Percentiles rank a stretch among this genome's conserved stretches.
phyloP scores from a whole-genome alignment of 495 filamentous ascomycete genomes.

The Aspergillus nidulans region DNA sequence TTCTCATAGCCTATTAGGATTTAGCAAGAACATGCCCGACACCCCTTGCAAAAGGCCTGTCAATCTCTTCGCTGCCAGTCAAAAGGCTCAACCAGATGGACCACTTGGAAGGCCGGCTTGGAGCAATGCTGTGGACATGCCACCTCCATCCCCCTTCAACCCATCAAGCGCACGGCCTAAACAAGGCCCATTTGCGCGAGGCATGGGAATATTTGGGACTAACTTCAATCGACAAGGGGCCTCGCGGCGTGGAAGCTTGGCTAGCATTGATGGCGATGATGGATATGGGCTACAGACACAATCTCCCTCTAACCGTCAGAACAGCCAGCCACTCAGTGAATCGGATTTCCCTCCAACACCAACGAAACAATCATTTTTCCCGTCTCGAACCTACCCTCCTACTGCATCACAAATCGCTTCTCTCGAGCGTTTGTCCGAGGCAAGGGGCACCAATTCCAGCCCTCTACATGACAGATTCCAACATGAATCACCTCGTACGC shows the following conservation, averaged over 20 bases:
- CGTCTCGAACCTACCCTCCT: constrained; percentile 41
- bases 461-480: constrained; percentile 40
- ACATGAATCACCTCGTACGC: constrained; percentile 69
- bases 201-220: constrained; percentile 65
- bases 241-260: constrained; percentile 66
- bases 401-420: constrained; percentile 37
- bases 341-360: constrained; percentile 84
- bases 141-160: constrained; percentile 60
- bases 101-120: constrained; percentile 50
- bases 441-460: constrained; percentile 27
- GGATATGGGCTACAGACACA: constrained; percentile 45
- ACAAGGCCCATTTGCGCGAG: constrained; percentile 59
- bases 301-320: constrained; percentile 53
- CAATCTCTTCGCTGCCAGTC: constrained; percentile 59
- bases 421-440: constrained; percentile 35
- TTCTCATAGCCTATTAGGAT: constrained; percentile 34
- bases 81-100: constrained; percentile 50
- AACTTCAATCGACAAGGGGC: constrained; percentile 45
- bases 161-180: constrained; percentile 40
- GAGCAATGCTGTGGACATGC: constrained; percentile 60
- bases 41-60: constrained; percentile 87
- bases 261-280: constrained; percentile 75
- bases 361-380: constrained; percentile 66
- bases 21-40: constrained; percentile 70
- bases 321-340: constrained; percentile 61